Evolutionary conservation across 108 stramenopile genomes (phyloP).

Genomic region (Skeletonema grethae): DNA sequence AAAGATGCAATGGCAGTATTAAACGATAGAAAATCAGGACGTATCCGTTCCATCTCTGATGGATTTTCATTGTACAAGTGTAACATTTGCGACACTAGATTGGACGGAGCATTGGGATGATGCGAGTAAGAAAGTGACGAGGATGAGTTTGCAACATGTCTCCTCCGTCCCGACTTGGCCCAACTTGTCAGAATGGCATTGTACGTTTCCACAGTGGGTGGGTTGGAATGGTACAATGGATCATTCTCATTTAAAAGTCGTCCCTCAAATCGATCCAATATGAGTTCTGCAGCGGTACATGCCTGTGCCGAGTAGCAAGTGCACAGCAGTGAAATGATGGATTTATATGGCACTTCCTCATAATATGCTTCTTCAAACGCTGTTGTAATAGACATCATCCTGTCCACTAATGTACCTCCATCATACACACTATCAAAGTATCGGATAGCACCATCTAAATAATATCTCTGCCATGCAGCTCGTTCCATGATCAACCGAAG

Average conservation of each 20-base stretch:
- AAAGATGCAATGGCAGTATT: constrained; percentile 35
- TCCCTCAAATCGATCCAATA: constrained; percentile 32
- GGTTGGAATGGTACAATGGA: constrained; percentile 19
- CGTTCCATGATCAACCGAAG: constrained; percentile 34
- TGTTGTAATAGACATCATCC: background rate
- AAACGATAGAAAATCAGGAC: constrained; percentile 35
- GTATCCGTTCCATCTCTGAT: constrained; percentile 12
- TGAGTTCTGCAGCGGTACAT: constrained; percentile 27
- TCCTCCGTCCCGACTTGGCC: constrained; percentile 11
- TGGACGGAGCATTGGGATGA: constrained; percentile 30
- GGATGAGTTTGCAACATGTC: background rate
- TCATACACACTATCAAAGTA: background rate
- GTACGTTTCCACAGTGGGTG: constrained; percentile 42
- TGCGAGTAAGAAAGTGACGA: constrained; percentile 11
- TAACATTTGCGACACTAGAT: constrained; percentile 37
- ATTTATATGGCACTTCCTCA: constrained; percentile 33
- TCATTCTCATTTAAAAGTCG: background rate
- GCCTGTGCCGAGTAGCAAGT: constrained; percentile 31
- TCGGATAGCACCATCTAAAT: background rate
- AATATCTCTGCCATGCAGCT: background rate
- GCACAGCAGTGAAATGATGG: constrained; percentile 30
- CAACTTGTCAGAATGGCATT: constrained; percentile 35
- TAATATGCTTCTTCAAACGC: background rate
- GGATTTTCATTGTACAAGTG: constrained; percentile 17
- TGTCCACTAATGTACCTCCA: constrained; percentile 1